Conservation (phyloP, 2,329 filamentous ascomycete species). For the Talaromyces sp. region DNA sequence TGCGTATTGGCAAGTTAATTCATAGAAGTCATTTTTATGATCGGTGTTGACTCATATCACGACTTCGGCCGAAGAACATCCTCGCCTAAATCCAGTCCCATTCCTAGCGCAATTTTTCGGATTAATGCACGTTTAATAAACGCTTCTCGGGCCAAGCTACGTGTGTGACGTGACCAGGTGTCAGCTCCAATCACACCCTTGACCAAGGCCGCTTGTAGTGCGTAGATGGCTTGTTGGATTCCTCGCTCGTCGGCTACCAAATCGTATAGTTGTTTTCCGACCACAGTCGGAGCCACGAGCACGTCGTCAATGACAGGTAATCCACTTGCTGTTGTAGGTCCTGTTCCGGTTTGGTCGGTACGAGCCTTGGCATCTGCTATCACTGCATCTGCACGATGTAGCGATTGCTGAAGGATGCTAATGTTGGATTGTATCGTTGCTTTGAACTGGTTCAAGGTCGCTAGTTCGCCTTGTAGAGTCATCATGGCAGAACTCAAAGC, state of each 20-base stretch:
- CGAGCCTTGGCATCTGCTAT: slow-evolving; percentile 70
- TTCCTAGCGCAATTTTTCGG: slow-evolving; percentile 45
- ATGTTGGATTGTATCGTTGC: slow-evolving; percentile 73
- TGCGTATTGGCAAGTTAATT: not conserved
- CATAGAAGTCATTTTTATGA: not conserved
- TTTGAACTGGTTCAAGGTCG: slow-evolving; percentile 67
- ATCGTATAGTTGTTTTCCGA: slow-evolving; percentile 87
- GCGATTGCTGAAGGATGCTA: slow-evolving; percentile 69
- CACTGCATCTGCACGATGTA: slow-evolving; percentile 73
- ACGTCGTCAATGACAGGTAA: slow-evolving; percentile 83
- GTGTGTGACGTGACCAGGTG: slow-evolving; percentile 47
- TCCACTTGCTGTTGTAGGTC: slow-evolving; percentile 23
- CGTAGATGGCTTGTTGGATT: slow-evolving; percentile 81
- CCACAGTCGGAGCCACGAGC: slow-evolving; percentile 87
- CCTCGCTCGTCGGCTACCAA: slow-evolving; percentile 85
- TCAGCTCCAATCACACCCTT: slow-evolving; percentile 46
- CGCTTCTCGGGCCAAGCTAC: slow-evolving; percentile 47
- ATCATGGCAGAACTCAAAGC: slow-evolving; percentile 70
- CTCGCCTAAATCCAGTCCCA: slow-evolving; percentile 38
- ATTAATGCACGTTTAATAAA: slow-evolving; percentile 47
- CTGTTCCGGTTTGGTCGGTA: slow-evolving; percentile 20
- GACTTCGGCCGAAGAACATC: not conserved
- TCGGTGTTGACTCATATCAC: not conserved
- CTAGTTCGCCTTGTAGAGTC: slow-evolving; percentile 69
- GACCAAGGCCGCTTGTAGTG: slow-evolving; percentile 44